Evolutionary conservation across 805 yeast genomes (phyloP).

Genomic region (Candida ponderosae): DNA sequence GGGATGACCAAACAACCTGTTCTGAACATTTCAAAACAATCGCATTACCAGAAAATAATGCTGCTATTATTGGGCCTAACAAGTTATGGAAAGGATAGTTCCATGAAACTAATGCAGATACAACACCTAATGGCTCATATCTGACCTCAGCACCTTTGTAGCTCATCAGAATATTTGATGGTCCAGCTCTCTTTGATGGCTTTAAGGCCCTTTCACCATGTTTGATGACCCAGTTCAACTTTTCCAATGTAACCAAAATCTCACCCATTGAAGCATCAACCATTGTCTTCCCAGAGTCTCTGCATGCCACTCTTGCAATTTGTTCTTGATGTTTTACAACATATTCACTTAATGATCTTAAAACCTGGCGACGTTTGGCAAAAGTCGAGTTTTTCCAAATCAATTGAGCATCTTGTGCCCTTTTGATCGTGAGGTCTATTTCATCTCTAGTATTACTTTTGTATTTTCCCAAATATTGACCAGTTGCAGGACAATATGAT

Average conservation of each 20-base stretch:
- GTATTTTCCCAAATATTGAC: conserved; percentile 75
- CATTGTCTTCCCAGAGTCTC: conserved; percentile 95
- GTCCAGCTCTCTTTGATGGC: conserved; percentile 74
- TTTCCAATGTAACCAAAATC: conserved; percentile 90
- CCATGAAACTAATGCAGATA: conserved; percentile 92
- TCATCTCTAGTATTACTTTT: conserved; percentile 57
- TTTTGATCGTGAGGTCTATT: conserved; percentile 54
- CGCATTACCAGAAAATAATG: conserved; percentile 86
- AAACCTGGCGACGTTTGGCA: conserved; percentile 58
- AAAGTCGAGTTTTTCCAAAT: conserved; percentile 38
- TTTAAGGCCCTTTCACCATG: conserved; percentile 68
- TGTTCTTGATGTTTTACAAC: conserved; percentile 77
- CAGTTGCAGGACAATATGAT: conserved; percentile 94
- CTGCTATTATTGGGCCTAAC: conserved; percentile 87
- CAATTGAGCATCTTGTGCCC: conserved; percentile 25
- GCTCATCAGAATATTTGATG: conserved; percentile 75
- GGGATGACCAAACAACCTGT: conserved; percentile 92
- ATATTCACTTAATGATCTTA: conserved; percentile 63
- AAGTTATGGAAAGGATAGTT: conserved; percentile 95
- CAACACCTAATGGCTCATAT: conserved; percentile 85
- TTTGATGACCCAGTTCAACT: conserved; percentile 79
- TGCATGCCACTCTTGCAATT: conserved; percentile 86
- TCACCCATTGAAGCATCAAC: conserved; percentile 96
- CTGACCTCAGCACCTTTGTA: conserved; percentile 91
- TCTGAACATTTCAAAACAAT: conserved; percentile 92